Evolutionary conservation across 2,329 filamentous ascomycete genomes (phyloP).

Genomic region (Fusarium palustre): DNA sequence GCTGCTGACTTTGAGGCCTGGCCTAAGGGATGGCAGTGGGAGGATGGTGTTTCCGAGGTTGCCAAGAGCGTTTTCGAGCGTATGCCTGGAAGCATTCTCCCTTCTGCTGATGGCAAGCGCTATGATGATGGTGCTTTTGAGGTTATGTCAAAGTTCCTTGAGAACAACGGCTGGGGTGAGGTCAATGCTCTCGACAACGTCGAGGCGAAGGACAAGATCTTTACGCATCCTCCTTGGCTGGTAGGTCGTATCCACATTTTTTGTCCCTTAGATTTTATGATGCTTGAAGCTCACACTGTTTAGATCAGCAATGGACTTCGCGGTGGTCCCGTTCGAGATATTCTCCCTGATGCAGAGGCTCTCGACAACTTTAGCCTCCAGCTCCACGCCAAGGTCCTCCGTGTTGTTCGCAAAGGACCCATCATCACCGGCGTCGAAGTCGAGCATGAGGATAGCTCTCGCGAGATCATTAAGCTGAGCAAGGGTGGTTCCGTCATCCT

Average conservation of each 20-base stretch:
- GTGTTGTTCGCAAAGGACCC: constrained; percentile 72
- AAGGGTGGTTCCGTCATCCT: constrained; percentile 72
- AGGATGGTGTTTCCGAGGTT: constrained; percentile 61
- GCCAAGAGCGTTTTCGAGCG: constrained; percentile 72
- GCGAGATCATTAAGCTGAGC: constrained; percentile 72
- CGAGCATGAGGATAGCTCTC: constrained; percentile 61
- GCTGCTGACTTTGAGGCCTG: constrained; percentile 78
- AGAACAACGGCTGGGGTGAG: constrained; percentile 69
- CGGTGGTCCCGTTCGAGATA: constrained; percentile 76
- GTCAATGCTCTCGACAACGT: constrained; percentile 70
- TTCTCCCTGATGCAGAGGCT: constrained; percentile 70
- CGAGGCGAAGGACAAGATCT: constrained; percentile 72
- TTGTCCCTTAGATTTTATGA: background rate
- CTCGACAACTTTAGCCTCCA: constrained; percentile 74
- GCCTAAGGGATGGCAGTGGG: constrained; percentile 75
- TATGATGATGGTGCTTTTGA: constrained; percentile 75
- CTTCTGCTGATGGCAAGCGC: constrained; percentile 73
- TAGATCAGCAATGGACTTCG: constrained; percentile 74
- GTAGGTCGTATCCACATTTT: constrained; percentile 7
- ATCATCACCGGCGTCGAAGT: constrained; percentile 75
- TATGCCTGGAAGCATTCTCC: constrained; percentile 62
- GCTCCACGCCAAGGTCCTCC: constrained; percentile 71
- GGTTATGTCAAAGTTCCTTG: constrained; percentile 69
- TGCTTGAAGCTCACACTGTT: background rate
- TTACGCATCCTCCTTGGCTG: constrained; percentile 72